Conservation (phyloP, 768 basidiomycete species). For the Boletus rex-veris region DNA sequence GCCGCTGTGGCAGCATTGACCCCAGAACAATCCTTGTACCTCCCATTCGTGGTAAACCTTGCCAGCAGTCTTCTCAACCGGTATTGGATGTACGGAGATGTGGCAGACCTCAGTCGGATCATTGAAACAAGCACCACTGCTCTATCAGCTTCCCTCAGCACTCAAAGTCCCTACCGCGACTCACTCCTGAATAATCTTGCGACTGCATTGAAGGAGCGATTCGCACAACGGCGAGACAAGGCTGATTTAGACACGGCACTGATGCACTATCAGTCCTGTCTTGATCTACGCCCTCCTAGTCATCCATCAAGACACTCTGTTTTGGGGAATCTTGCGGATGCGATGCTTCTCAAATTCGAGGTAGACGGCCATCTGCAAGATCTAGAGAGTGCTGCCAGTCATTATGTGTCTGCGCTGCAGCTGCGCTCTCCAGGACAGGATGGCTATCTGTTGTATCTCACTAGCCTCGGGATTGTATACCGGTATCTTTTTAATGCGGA, state of each 20-base stretch:
- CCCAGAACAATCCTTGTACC: constrained; percentile 11
- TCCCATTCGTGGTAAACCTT: constrained; percentile 16
- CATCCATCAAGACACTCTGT: constrained; percentile 8
- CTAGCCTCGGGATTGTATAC: constrained; percentile 7
- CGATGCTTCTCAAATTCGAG: constrained; percentile 23
- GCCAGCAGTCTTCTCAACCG: constrained; percentile 17
- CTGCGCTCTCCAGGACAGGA: constrained; percentile 14
- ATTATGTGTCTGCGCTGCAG: constrained; percentile 14
- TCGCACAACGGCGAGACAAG: constrained; percentile 7
- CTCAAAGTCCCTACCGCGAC: constrained; percentile 14
- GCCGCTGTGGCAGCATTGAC: constrained; percentile 9
- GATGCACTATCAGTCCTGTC: constrained; percentile 10
- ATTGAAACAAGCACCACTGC: constrained; percentile 11
- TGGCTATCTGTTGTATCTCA: constrained; percentile 11
- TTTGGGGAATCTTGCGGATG: constrained; percentile 22
- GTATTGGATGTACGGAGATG: constrained; percentile 17
- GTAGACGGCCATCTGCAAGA: constrained; percentile 20
- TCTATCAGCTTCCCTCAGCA: neutral
- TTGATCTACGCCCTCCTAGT: constrained; percentile 22
- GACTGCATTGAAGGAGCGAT: constrained; percentile 17
- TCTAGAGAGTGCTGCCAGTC: constrained; percentile 17
- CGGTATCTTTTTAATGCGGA: constrained; percentile 3
- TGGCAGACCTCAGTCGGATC: constrained; percentile 17
- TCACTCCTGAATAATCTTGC: constrained; percentile 22
- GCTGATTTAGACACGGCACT: constrained; percentile 20